A percentile compares a stretch with the other conserved stretches of the same genome.
These are phyloP conservation scores for Cicer judaicum DNA, from an alignment of 306 rosid genomes.

Conservation along the genomic window DNA sequence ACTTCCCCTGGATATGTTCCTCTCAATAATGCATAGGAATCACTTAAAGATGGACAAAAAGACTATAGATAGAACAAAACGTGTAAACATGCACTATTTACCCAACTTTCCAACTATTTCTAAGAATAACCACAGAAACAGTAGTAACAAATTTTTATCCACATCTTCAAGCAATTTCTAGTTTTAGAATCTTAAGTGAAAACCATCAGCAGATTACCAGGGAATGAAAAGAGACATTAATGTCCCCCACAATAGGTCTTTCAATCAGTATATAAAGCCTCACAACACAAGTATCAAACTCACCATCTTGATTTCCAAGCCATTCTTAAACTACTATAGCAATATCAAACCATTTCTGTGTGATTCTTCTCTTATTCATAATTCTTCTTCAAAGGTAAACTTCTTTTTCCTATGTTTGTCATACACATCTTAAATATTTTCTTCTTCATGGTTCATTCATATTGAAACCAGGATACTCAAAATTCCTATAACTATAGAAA, in stretches of 20 bases:
- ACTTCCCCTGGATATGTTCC: constrained; percentile 58
- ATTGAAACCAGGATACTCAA: constrained; percentile 29
- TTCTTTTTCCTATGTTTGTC: constrained; percentile 38
- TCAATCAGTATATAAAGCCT: constrained; percentile 67
- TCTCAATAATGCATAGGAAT: constrained; percentile 87
- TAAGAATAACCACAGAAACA: constrained; percentile 35
- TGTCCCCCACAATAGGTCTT: constrained; percentile 54
- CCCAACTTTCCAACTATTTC: constrained; percentile 47
- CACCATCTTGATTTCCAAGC: constrained; percentile 53
- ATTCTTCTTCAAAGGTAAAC: constrained; percentile 54
- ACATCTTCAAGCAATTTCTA: constrained; percentile 36
- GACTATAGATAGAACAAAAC: constrained; percentile 41
- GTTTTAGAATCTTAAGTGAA: constrained; percentile 51
- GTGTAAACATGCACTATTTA: constrained; percentile 48
- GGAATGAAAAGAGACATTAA: constrained; percentile 55
- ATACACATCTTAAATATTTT: constrained; percentile 28
- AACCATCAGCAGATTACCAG: constrained; percentile 46
- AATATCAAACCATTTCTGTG: constrained; percentile 37
- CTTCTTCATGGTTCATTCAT: constrained; percentile 17
- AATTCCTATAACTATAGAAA: constrained; percentile 19
- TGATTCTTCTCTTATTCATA: constrained; percentile 34
- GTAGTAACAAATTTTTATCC: constrained; percentile 36
- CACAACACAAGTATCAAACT: constrained; percentile 49
- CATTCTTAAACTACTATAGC: constrained; percentile 31
- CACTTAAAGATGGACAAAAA: constrained; percentile 63